Conservation (phyloP, 2,329 filamentous ascomycete genomes). For the Nemania sp. region DNA sequence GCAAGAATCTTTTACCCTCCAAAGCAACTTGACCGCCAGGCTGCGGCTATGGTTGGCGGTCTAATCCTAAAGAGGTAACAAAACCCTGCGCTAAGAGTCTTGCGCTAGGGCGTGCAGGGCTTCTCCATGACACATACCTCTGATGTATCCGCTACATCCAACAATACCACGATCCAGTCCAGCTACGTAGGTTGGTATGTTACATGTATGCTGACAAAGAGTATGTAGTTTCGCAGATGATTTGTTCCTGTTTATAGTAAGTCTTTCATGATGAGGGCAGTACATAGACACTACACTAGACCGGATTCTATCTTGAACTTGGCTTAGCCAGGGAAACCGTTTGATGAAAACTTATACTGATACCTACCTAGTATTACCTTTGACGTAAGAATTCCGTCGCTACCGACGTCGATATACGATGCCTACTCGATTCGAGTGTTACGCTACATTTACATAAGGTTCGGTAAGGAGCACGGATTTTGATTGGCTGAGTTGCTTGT, state of each 20-base stretch:
- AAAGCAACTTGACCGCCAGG: conserved; percentile 46
- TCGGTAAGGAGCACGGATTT: not conserved
- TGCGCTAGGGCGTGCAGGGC: not conserved
- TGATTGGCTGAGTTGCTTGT: conserved; percentile 37
- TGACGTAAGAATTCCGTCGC: not conserved
- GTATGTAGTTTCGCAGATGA: not conserved
- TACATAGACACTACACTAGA: not conserved
- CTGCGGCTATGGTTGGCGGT: not conserved
- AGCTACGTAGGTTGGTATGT: not conserved
- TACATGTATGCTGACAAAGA: not conserved
- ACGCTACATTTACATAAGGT: not conserved
- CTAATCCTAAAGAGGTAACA: conserved; percentile 45
- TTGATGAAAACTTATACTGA: not conserved
- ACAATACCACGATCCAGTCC: not conserved
- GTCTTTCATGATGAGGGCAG: not conserved
- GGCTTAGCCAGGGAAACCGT: not conserved
- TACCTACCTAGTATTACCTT: not conserved
- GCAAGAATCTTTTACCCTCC: conserved; percentile 44
- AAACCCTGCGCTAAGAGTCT: conserved; percentile 35
- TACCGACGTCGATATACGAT: not conserved
- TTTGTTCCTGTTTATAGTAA: conserved; percentile 5
- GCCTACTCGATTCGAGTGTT: not conserved
- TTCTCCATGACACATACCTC: not conserved
- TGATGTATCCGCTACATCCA: not conserved
- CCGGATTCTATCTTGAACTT: not conserved